phyloP scores from a whole-genome alignment of 345 rosid genomes.

The Populus davidiana region DNA sequence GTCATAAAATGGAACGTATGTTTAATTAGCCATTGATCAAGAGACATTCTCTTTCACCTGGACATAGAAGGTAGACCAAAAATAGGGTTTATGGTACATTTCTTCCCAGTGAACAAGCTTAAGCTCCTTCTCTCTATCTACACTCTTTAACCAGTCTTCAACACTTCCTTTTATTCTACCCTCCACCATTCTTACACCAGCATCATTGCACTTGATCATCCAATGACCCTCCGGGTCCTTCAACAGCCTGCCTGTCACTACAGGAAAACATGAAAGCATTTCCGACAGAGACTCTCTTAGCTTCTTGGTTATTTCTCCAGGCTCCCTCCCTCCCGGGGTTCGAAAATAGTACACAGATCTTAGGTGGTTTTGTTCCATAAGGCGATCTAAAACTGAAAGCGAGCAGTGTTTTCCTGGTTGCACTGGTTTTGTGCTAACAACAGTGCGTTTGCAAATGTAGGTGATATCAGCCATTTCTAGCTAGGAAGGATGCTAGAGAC shows the following conservation, averaged over 20 bases:
- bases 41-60: conserved; percentile 37
- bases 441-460: conserved; percentile 55
- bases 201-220: conserved; percentile 73
- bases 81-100: conserved; percentile 48
- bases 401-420: conserved; percentile 34
- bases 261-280: conserved; percentile 45
- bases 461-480: conserved; percentile 32
- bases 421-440: conserved; percentile 61
- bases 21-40: background rate
- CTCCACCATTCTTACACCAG: conserved; percentile 65
- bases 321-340: conserved; percentile 16
- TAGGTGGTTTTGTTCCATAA: conserved; percentile 58
- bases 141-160: conserved; percentile 53
- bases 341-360: conserved; percentile 50
- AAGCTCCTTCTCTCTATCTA: conserved; percentile 55
- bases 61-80: conserved; percentile 73
- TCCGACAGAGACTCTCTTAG: conserved; percentile 52
- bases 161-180: conserved; percentile 52
- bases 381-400: conserved; percentile 57
- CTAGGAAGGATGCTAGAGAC: background rate
- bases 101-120: conserved; percentile 75
- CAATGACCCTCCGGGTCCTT: conserved; percentile 36
- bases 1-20: background rate
- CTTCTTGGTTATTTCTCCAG: conserved; percentile 42
- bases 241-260: conserved; percentile 50